Evolutionary conservation across 1,284 basidiomycete species (phyloP).

Genomic region (Cystobasidiaceae sp.): DNA sequence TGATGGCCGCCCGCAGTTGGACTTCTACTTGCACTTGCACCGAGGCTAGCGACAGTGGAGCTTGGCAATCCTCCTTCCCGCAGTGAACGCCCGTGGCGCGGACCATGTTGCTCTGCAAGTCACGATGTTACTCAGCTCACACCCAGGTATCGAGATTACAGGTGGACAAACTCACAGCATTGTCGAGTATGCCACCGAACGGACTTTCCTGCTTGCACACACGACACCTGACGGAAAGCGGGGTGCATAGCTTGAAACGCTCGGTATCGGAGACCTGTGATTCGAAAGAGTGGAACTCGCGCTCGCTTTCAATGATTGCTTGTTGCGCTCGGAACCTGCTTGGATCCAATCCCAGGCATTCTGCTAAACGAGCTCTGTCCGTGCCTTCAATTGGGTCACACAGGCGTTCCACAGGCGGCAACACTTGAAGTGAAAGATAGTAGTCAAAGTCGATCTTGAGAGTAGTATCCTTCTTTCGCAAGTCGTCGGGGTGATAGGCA

Average conservation of each 20-base stretch:
- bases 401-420: slow-evolving; percentile 89
- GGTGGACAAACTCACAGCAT: slow-evolving; percentile 54
- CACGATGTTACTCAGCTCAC: background rate
- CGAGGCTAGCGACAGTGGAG: slow-evolving; percentile 56
- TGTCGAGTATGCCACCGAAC: slow-evolving; percentile 64
- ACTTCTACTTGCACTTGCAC: slow-evolving; percentile 78
- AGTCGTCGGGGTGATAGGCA: slow-evolving; percentile 89
- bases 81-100: slow-evolving; percentile 54
- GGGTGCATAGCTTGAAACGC: slow-evolving; percentile 69
- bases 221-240: slow-evolving; percentile 68
- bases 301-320: slow-evolving; percentile 56
- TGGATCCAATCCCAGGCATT: slow-evolving; percentile 91
- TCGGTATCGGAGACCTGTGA: slow-evolving; percentile 84
- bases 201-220: slow-evolving; percentile 60
- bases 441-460: slow-evolving; percentile 77
- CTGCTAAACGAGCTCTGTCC: slow-evolving; percentile 80
- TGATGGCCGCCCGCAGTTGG: slow-evolving; percentile 71
- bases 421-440: slow-evolving; percentile 84
- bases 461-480: slow-evolving; percentile 63
- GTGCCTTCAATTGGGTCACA: slow-evolving; percentile 97
- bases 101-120: slow-evolving; percentile 45
- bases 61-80: slow-evolving; percentile 54
- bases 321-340: slow-evolving; percentile 56
- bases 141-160: slow-evolving; percentile 52
- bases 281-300: slow-evolving; percentile 73